A percentile compares a stretch with the other conserved stretches of the same genome.
phyloP scores from a whole-genome alignment of 2,329 filamentous ascomycete species.

The Xylaria sp. region DNA sequence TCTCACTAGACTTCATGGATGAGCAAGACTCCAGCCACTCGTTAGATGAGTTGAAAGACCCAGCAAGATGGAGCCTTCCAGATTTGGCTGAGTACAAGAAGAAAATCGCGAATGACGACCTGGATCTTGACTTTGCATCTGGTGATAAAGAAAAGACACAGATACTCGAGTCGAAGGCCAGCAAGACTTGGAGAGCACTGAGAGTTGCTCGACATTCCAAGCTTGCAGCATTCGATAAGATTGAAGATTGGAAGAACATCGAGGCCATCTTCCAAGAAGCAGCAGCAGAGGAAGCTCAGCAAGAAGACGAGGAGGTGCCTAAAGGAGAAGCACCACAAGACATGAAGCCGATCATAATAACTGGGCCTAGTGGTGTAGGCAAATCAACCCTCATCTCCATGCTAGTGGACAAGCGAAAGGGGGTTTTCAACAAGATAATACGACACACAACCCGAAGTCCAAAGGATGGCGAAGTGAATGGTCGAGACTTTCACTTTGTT shows the following conservation, averaged over 20 bases:
- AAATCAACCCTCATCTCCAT: conserved; percentile 59
- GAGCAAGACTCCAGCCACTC: conserved; percentile 57
- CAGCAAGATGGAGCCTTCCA: conserved; percentile 61
- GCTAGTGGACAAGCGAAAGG: conserved; percentile 58
- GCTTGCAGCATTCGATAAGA: conserved; percentile 76
- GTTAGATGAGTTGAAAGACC: conserved; percentile 64
- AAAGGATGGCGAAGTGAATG: conserved; percentile 46
- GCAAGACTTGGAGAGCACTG: conserved; percentile 85
- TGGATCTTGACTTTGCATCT: conserved; percentile 79
- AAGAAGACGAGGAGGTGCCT: conserved; percentile 27
- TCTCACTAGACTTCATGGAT: conserved; percentile 73
- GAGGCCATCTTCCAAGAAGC: conserved; percentile 50
- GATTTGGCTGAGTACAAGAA: conserved; percentile 64
- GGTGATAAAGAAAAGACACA: conserved; percentile 52
- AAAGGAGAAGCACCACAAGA: conserved; percentile 40
- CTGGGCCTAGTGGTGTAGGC: conserved; percentile 56
- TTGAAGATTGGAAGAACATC: conserved; percentile 74
- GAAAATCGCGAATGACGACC: conserved; percentile 71
- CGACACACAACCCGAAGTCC: conserved; percentile 51
- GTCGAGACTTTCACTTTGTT: conserved; percentile 52
- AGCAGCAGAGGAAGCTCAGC: conserved; percentile 32
- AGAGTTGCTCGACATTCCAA: conserved; percentile 71
- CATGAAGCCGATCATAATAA: conserved; percentile 57
- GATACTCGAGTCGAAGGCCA: conserved; percentile 67
- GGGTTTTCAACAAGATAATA: conserved; percentile 57